Evolutionary conservation across 2,329 filamentous ascomycete species (phyloP).

Genomic region (Fusarium sp.): DNA sequence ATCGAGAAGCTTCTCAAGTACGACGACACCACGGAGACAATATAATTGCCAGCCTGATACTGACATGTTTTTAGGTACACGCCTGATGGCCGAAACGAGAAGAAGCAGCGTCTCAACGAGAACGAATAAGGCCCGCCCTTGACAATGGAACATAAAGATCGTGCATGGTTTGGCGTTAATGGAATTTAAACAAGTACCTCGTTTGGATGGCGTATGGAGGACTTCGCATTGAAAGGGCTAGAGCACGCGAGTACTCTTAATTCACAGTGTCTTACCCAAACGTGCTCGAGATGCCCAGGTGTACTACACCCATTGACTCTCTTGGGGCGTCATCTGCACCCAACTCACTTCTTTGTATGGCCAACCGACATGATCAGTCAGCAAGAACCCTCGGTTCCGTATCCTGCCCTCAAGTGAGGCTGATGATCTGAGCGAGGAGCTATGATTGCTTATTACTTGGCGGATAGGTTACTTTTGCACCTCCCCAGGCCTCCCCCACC

Average conservation of each 20-base stretch:
- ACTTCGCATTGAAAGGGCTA: constrained; percentile 37
- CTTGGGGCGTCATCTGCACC: neutral
- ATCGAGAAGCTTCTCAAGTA: constrained; percentile 98
- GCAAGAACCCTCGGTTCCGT: neutral
- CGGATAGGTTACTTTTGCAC: neutral
- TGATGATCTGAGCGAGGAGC: neutral
- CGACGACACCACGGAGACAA: constrained; percentile 40
- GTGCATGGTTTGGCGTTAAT: constrained; percentile 51
- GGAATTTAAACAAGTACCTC: constrained; percentile 42
- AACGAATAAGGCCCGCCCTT: constrained; percentile 41
- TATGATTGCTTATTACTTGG: neutral
- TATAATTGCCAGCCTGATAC: neutral
- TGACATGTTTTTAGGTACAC: constrained; percentile 62
- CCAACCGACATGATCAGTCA: neutral
- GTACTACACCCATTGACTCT: neutral
- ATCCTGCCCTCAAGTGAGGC: neutral
- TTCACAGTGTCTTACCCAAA: constrained; percentile 14
- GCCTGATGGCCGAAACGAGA: constrained; percentile 71
- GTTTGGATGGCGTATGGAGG: constrained; percentile 46
- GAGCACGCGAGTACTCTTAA: constrained; percentile 27
- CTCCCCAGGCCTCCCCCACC: neutral
- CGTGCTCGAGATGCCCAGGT: constrained; percentile 10
- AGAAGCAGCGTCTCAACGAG: constrained; percentile 62
- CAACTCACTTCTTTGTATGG: neutral
- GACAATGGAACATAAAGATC: constrained; percentile 26